Base-by-base conservation (phyloP, 495 filamentous ascomycete genomes). In the Halenospora varia region DNA sequence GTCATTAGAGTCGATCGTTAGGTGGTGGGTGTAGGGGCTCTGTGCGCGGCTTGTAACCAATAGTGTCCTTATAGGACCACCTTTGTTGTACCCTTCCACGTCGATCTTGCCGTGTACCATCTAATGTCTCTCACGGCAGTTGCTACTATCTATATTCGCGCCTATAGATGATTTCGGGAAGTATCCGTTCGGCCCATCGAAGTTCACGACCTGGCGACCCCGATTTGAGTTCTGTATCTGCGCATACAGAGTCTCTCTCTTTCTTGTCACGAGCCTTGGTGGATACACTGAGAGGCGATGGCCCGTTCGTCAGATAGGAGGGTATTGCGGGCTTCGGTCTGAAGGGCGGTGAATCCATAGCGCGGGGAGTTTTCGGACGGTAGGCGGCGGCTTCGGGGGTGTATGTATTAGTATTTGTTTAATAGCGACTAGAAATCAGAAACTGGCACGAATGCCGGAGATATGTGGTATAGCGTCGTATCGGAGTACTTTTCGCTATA, bases 1-100 rank as follows among this genome's bases (percentile, higher is more conserved):
- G 17, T 86, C 84, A 67, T 89, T 82, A 60, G 86, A 88, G 70
- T 89, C 86, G 55, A 90, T 82, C 24, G 50, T 45, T 59, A 35
- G 29, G 29, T 35, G n/a, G 6, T 46, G 47, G 25, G 29, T 51
- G 22, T 44, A 45, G 39, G 55, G 47, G 39, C 39, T 51, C 18
- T 51, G 55, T 51, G 46, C 26, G 19, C 26, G 29, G 47, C 55
- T 51, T 51, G 35, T 51, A 51, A 23, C 55, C 11, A 45, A 29
- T 45, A 18, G 47, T 51, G 26, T 50, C 19, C 17, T 51, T 29
- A 47, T 41, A 25, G 48, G 29, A 50, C 35, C 47, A 51, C 20
- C 48, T 3, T 57, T 47, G 19, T 42, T 51, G 47, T 57, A 44
- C 20, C 29, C 46, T 51, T 51, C 35, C 25, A 44, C 47, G 47